phyloP scores from a whole-genome alignment of 805 yeast species.

The Wickerhamomyces canadensis region DNA sequence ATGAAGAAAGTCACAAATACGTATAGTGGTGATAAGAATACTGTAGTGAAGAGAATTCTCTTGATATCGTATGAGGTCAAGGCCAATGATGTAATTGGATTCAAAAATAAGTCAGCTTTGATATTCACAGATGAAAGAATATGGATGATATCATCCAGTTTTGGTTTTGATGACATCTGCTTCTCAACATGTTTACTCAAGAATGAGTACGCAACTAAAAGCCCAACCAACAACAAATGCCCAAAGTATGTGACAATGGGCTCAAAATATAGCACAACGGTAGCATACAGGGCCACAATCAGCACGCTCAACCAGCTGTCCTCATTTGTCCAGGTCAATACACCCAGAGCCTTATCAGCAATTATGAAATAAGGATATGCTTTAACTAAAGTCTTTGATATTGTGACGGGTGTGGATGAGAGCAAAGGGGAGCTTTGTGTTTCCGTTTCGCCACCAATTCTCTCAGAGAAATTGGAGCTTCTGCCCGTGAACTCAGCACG shows the following conservation, averaged over 20 bases:
- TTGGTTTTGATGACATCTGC: slow-evolving; percentile 63
- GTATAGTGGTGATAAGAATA: slow-evolving; percentile 82
- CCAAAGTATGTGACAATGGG: slow-evolving; percentile 75
- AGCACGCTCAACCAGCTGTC: slow-evolving; percentile 73
- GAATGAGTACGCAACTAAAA: slow-evolving; percentile 54
- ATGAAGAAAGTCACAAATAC: slow-evolving; percentile 62
- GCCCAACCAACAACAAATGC: slow-evolving; percentile 62
- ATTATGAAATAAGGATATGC: slow-evolving; percentile 82
- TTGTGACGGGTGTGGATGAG: slow-evolving; percentile 86
- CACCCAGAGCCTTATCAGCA: slow-evolving; percentile 61
- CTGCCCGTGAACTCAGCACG: slow-evolving; percentile 37
- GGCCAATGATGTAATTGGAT: slow-evolving; percentile 74
- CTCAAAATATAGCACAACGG: slow-evolving; percentile 73
- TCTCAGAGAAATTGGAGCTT: slow-evolving; percentile 15
- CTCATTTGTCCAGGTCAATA: slow-evolving; percentile 88
- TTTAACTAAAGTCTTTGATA: slow-evolving; percentile 73
- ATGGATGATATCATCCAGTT: slow-evolving; percentile 80
- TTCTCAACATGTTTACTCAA: slow-evolving; percentile 51
- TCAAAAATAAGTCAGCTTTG: slow-evolving; percentile 68
- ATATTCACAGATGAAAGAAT: slow-evolving; percentile 68
- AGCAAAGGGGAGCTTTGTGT: slow-evolving; percentile 61
- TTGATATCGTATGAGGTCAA: slow-evolving; percentile 74
- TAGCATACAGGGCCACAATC: slow-evolving; percentile 46
- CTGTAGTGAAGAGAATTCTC: slow-evolving; percentile 75
- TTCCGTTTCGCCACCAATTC: slow-evolving; percentile 22